phyloP scores from a whole-genome alignment of 345 rosid species.

The Nasturtium officinale region DNA sequence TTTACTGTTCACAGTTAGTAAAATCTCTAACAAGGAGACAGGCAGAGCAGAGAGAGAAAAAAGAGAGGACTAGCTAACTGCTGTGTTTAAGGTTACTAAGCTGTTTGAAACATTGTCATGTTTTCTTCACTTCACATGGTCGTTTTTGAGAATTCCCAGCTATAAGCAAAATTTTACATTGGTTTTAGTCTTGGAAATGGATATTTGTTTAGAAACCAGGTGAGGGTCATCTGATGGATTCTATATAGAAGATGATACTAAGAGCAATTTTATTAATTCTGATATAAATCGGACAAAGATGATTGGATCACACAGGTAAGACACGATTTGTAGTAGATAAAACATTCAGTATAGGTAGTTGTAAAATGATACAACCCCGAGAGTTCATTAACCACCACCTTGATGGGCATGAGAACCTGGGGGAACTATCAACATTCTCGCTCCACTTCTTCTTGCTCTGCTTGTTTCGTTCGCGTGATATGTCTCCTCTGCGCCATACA shows the following conservation, averaged over 20 bases:
- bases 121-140: not conserved
- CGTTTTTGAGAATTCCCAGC: conserved; percentile 17
- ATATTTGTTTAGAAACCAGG: not conserved
- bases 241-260: not conserved
- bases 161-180: not conserved
- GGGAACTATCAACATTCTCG: not conserved
- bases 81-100: not conserved
- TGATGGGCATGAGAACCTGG: too few species aligned
- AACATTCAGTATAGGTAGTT: not conserved
- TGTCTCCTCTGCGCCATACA: not conserved
- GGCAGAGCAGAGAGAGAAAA: not conserved
- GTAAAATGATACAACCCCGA: not conserved
- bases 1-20: not conserved
- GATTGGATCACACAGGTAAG: not conserved
- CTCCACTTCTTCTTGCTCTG: not conserved
- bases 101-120: conserved; percentile 17
- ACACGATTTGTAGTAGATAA: not conserved
- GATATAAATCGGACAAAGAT: not conserved
- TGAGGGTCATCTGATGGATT: not conserved
- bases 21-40: conserved; percentile 3
- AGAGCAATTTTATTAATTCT: not conserved
- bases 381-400: not conserved
- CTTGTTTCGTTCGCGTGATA: not conserved
- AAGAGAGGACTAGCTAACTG: not conserved
- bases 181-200: not conserved